phyloP scores from a whole-genome alignment of 1,284 basidiomycete genomes.

The Naganishia liquefaciens region DNA sequence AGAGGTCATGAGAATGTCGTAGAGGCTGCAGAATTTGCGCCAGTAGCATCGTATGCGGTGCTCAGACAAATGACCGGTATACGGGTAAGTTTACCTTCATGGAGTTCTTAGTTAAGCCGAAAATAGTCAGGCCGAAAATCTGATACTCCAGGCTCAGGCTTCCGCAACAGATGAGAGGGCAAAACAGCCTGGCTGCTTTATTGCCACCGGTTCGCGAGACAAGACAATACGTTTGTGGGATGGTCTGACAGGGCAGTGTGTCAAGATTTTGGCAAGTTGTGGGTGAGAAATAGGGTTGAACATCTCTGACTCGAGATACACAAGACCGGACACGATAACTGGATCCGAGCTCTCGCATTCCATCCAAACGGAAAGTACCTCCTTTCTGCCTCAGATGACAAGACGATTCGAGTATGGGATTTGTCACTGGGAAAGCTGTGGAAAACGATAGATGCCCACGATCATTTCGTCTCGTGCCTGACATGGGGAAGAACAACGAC shows the following conservation, averaged over 20 bases:
- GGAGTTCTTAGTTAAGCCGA: background rate
- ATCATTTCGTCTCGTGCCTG: conserved; percentile 79
- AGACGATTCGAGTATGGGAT: conserved; percentile 87
- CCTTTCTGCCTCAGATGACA: conserved; percentile 85
- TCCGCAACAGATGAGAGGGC: conserved; percentile 48
- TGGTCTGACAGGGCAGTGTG: conserved; percentile 68
- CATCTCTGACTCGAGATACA: background rate
- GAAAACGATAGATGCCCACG: conserved; percentile 81
- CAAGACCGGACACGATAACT: conserved; percentile 76
- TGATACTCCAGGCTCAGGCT: conserved; percentile 3
- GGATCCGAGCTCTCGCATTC: conserved; percentile 79
- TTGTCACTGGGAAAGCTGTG: conserved; percentile 70
- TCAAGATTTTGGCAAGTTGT: conserved; percentile 64
- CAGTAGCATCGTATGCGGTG: conserved; percentile 68
- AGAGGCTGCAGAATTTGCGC: conserved; percentile 80
- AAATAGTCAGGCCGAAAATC: too few relatives aligned
- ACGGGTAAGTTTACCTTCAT: conserved; percentile 56
- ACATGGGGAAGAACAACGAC: conserved; percentile 71
- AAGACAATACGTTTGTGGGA: conserved; percentile 85
- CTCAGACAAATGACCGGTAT: conserved; percentile 76
- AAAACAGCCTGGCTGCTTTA: conserved; percentile 60
- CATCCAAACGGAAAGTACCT: conserved; percentile 83
- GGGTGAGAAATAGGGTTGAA: too few relatives aligned
- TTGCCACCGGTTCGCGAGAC: conserved; percentile 81
- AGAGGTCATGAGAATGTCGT: conserved; percentile 86